phyloP scores from a whole-genome alignment of 768 basidiomycete genomes.

The Clitopilus hobsonii region DNA sequence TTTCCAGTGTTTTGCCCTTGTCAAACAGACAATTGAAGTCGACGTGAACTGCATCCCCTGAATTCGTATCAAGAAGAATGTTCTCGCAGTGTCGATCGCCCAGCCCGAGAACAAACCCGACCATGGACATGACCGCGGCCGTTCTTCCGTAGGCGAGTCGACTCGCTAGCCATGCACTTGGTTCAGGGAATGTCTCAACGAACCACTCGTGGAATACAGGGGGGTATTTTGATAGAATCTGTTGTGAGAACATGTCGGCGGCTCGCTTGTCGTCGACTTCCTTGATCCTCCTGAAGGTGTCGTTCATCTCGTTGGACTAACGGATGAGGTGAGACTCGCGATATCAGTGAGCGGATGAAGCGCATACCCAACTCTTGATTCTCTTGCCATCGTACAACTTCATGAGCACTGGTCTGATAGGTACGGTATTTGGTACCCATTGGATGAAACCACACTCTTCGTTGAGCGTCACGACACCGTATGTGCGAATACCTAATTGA shows the following conservation, averaged over 20 bases:
- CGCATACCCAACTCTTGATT: slow-evolving; percentile 37
- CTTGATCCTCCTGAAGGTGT: slow-evolving; percentile 47
- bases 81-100: slow-evolving; percentile 98
- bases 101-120: slow-evolving; percentile 96
- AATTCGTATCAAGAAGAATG: slow-evolving; percentile 83
- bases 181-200: slow-evolving; percentile 93
- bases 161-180: slow-evolving; percentile 88
- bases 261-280: slow-evolving; percentile 43
- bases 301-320: slow-evolving; percentile 42
- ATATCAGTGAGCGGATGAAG: not conserved
- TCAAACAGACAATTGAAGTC: slow-evolving; percentile 99
- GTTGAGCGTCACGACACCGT: slow-evolving; percentile 96
- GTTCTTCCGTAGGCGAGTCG: slow-evolving; percentile 86
- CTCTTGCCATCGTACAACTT: slow-evolving; percentile 56
- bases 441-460: slow-evolving; percentile 97
- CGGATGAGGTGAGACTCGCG: not conserved
- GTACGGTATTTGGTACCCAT: slow-evolving; percentile 94
- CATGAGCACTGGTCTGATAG: slow-evolving; percentile 70
- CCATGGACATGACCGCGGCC: slow-evolving; percentile 97
- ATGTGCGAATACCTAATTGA: slow-evolving; percentile 92
- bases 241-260: slow-evolving; percentile 42
- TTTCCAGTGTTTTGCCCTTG: slow-evolving; percentile 84
- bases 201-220: slow-evolving; percentile 98
- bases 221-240: slow-evolving; percentile 66
- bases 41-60: slow-evolving; percentile 91